Evolutionary conservation across 495 filamentous ascomycete species (phyloP), one percentile per base, ranked within the genome.

Genomic region (Aspergillus hancockii): DNA sequence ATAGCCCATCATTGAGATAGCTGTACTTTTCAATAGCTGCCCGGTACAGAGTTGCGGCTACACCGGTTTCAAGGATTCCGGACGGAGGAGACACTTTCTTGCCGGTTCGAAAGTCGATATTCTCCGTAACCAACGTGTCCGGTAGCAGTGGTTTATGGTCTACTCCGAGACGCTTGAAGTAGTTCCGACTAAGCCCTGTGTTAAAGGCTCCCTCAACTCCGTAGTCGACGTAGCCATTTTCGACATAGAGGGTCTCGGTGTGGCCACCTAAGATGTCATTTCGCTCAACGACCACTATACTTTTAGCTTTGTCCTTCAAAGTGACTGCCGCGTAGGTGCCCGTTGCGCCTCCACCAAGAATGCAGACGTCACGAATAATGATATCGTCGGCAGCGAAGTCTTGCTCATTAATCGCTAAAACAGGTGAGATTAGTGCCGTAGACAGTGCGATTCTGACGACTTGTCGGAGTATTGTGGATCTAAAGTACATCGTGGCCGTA

Each of bases 261-360:
- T 84, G 79, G 0, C 81, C 81, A 8, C 82, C 81, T 0, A 85
- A 66, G 14, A 45, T 49, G 18, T 47, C 54, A 34, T 77, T 67
- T 56, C 62, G 62, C 63, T 85, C 82, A 23, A 84, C 64, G 13
- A 85, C 58, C 14, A 77, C 64, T 10, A 82, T 65, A 0, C 63
- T 69, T 52, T 78, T 75, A 7, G 66, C 67, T 51, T 66, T 47
- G 52, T 81, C 72, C 7, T 57, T 59, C 0, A 85, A 70, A n/a
- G 66, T 55, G 30, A 83, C 59, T 0, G 80, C 77, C 0, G 77
- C 63, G 59, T 78, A 82, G 1, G 75, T 76, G 4, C 82, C 82
- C 2, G 71, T 57, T 21, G 79, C 67, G 9, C 82, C 82, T 22
- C 80, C 81, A 0, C 82, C 80, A 25, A 83, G 71, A 41, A 85